Evolutionary conservation across 495 filamentous ascomycete genomes (phyloP), one percentile per base, ranked within the genome.

Genomic region (Penicillium turbatum): DNA sequence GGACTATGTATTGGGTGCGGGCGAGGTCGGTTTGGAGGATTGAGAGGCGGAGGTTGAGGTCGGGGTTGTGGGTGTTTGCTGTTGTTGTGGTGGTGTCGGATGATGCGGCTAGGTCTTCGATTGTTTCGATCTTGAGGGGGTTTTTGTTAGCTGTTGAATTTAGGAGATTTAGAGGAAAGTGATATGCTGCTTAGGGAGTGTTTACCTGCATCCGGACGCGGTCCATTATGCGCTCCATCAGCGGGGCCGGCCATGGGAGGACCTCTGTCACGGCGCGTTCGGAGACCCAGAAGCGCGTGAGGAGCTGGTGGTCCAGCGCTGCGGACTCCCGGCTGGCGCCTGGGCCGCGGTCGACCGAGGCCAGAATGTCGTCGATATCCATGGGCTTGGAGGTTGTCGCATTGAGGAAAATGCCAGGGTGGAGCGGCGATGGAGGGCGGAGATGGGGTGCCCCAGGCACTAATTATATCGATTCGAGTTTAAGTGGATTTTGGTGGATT

Each of bases 21-120:
- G 96, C 88, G 44, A 97, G 83, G 76, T 98, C 93, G 24, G 95
- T 97, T 76, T 98, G 93, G 51, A 97, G 84, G 56, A 98, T 86
- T 41, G 97, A 95, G 59, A 97, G 86, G 56, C 80, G 82, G 66
- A 98, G 95, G 69, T 95, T 96, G 51, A 88, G 83, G 61, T 85
- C 91, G 10, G 90, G 86, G 62, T 93, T 90, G 77, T 90, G 80
- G 59, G 86, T 82, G 53, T 83, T 67, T 76, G 58, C 70, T 70
- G 50, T 58, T 42, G 39, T 57, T 34, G 57, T 34, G 17, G 74
- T 66, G 26, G 70, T 67, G 56, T 70, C 72, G 53, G 72, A 74
- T 15, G 72, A 70, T 15, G 72, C 65, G 35, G 86, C 89, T 71
- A 89, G 81, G 53, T 84, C 81, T 77, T 90, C 86, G 54, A 90